Base-by-base conservation (phyloP, 2,329 filamentous ascomycete species). In the Leptosphaerulina australis region DNA sequence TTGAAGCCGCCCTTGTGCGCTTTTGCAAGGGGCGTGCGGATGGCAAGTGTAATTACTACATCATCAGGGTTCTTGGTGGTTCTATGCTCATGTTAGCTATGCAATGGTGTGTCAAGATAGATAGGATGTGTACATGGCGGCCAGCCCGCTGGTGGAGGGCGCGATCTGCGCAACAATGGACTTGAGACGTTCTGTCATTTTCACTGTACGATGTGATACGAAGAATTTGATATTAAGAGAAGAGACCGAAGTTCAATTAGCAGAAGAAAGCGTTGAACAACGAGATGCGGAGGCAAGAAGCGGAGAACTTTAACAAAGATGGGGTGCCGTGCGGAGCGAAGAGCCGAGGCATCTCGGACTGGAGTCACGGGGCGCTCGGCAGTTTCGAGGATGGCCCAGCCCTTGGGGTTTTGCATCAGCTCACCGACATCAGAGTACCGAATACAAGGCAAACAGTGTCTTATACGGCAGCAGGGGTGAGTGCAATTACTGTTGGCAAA, bases 31-130 rank as follows among this genome's bases (percentile, higher is more conserved):
- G 94, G 91, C 21, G 93, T 97, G 48, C 94, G 89, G 66, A 92
- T 80, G 21, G 93, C 93, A 50, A 95, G 84, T 6, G 94, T 99
- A 70, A 97, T 96, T 72, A 99, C 94, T 45, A 99, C 83, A 79
- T 99, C 94, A 73, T 97, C 93, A 62, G 92, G 85, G 75, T 96
- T 95, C 81, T 97, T 92, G 64, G 90, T 86, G 50, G 90, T 91
- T 69, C 91, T 96, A 64, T 33, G 9, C 12, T 10, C 9, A 12
- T 3, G 15, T 41, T 51, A 50, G 62, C 44, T 50, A 50, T 10
- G 25, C 12, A 5, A 21, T 20, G 15, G 5, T 4, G 8, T n/a
- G 20, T 7, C 15, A 29, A 15, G 17, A n/a, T 25, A 10, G 7
- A 11, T 4, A 28, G 17, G 21, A 12, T 8, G 26, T 88, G 80